Percentiles rank a stretch among this genome's conserved stretches.
Evolutionary conservation across 78 protist genomes (phyloP).

Genomic region (Ministeria vibrans): DNA sequence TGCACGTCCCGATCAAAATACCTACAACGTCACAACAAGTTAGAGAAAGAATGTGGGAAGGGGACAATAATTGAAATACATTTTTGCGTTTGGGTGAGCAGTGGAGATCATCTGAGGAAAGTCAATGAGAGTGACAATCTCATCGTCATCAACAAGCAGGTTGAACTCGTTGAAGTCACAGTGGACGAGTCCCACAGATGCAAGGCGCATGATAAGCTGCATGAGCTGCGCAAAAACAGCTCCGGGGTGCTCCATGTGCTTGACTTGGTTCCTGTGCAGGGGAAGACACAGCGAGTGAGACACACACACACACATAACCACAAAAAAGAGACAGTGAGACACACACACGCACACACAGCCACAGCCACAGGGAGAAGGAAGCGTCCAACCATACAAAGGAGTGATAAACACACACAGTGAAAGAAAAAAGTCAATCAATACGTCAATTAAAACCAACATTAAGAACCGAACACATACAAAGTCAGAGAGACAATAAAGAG

Average conservation of each 20-base stretch:
- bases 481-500: too few species aligned
- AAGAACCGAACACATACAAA: too few species aligned
- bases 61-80: constrained; percentile 14
- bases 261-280: constrained; percentile 28
- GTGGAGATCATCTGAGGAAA: constrained; percentile 98
- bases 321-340: neutral
- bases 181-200: constrained; percentile 90
- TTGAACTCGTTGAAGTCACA: constrained; percentile 98
- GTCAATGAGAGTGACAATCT: constrained; percentile 82
- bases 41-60: neutral
- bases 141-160: constrained; percentile 59
- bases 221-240: constrained; percentile 52
- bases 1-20: constrained; percentile 86
- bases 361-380: neutral
- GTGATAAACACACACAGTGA: neutral
- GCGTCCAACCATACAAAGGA: neutral
- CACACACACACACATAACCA: neutral
- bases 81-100: constrained; percentile 77
- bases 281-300: neutral
- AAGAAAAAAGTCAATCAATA: neutral
- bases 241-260: constrained; percentile 52
- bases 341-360: neutral
- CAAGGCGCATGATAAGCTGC: constrained; percentile 66
- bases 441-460: too few species aligned
- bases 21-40: neutral